Evolutionary conservation across 2,329 filamentous ascomycete genomes (phyloP).

Genomic region (Curvularia lunata): DNA sequence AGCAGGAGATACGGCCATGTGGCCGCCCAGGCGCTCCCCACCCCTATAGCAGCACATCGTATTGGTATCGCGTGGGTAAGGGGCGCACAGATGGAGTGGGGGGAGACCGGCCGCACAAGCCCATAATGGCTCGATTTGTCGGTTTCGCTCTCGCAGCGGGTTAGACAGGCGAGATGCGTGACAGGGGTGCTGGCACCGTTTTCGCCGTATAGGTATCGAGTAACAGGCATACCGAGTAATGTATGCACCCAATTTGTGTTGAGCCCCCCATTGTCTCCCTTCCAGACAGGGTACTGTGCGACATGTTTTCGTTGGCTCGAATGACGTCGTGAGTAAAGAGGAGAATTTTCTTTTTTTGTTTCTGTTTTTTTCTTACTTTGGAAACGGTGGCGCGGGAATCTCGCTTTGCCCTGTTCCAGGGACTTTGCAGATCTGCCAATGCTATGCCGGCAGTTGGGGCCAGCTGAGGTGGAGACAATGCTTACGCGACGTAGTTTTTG

Average conservation of each 20-base stretch:
- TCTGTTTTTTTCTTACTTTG: background rate
- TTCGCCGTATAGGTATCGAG: background rate
- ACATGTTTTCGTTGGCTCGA: background rate
- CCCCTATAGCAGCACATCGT: background rate
- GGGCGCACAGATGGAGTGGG: background rate
- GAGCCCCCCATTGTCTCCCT: background rate
- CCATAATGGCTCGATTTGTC: background rate
- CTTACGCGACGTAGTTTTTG: background rate
- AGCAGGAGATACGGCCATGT: background rate
- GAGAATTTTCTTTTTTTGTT: background rate
- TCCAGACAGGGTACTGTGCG: background rate
- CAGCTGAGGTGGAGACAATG: background rate
- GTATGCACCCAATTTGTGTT: background rate
- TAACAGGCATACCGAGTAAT: background rate
- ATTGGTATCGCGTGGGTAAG: background rate
- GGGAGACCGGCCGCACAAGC: background rate
- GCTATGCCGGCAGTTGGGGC: background rate
- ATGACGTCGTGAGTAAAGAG: background rate
- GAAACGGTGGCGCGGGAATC: background rate
- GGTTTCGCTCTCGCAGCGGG: conserved; percentile 1
- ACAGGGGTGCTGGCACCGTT: background rate
- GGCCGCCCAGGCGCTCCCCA: background rate
- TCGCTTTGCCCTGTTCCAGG: background rate
- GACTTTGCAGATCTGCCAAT: background rate
- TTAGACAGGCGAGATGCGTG: background rate